Percentiles rank a stretch among this genome's conserved stretches.
These are phyloP conservation scores for Earliella scabrosa DNA, from an alignment of 1,284 basidiomycete species.

Conservation along the genomic window DNA sequence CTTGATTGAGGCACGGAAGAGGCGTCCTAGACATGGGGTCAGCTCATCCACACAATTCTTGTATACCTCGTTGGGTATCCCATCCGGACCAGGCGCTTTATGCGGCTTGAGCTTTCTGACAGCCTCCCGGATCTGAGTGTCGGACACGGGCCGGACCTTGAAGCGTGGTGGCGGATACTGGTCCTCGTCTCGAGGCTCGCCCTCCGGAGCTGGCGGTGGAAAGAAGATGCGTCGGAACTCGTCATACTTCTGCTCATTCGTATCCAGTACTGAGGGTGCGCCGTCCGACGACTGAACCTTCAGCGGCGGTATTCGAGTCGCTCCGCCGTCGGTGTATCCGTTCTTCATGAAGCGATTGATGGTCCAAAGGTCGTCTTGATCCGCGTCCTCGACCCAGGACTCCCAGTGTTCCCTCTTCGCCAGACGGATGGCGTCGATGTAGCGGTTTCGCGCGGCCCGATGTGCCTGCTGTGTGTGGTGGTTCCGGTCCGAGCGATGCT, in stretches of 20 bases:
- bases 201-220: constrained; percentile 18
- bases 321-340: constrained; percentile 35
- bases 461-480: constrained; percentile 33
- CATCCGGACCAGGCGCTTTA: constrained; percentile 43
- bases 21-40: constrained; percentile 27
- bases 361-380: constrained; percentile 34
- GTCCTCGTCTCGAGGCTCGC: background rate
- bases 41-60: constrained; percentile 32
- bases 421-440: constrained; percentile 33
- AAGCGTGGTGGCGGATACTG: constrained; percentile 32
- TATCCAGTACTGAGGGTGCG: background rate
- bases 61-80: constrained; percentile 41
- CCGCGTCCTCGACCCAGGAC: constrained; percentile 37
- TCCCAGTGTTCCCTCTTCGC: constrained; percentile 41
- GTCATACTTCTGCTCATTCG: constrained; percentile 34
- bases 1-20: constrained; percentile 35
- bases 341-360: constrained; percentile 35
- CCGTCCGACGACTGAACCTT: background rate
- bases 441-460: constrained; percentile 27
- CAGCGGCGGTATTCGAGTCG: constrained; percentile 26
- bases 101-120: constrained; percentile 25
- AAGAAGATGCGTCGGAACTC: constrained; percentile 39
- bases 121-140: constrained; percentile 25
- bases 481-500: constrained; percentile 34
- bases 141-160: constrained; percentile 21